Conservation (phyloP, 495 filamentous ascomycete species). For the Tuber melanosporum region DNA sequence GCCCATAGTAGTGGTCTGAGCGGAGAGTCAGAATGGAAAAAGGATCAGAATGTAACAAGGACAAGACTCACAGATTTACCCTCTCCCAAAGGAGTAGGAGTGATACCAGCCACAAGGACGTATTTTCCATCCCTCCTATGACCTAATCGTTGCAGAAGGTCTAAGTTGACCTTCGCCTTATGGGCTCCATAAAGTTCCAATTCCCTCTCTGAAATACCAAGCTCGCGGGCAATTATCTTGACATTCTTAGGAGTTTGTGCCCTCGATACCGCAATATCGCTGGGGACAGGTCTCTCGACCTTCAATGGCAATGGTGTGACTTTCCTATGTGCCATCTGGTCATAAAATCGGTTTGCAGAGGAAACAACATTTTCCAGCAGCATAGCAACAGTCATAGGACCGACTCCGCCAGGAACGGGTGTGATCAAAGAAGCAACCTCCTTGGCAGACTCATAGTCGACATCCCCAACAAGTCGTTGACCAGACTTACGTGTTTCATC, state of each 20-base stretch:
- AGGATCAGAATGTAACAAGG: neutral
- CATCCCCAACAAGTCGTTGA: conserved; percentile 87
- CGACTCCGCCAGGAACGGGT: conserved; percentile 92
- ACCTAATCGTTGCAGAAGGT: conserved; percentile 68
- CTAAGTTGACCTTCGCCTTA: conserved; percentile 89
- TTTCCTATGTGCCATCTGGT: conserved; percentile 66
- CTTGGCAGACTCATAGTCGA: conserved; percentile 79
- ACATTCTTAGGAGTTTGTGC: conserved; percentile 86
- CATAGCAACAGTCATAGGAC: conserved; percentile 98
- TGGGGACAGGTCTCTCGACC: conserved; percentile 69
- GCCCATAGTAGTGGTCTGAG: conserved; percentile 85
- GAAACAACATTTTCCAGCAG: conserved; percentile 88
- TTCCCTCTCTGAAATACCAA: conserved; percentile 79
- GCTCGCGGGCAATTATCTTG: conserved; percentile 70
- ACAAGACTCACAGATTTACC: conserved; percentile 62
- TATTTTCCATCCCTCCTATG: conserved; percentile 87
- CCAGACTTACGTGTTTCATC: conserved; percentile 92
- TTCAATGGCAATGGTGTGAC: conserved; percentile 74
- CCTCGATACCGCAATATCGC: conserved; percentile 87
- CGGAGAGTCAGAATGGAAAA: neutral
- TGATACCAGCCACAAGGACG: conserved; percentile 88
- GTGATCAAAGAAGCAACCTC: conserved; percentile 93
- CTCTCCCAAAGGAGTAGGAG: conserved; percentile 93
- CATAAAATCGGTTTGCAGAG: conserved; percentile 71
- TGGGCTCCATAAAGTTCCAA: conserved; percentile 89